Evolutionary conservation across 805 yeast genomes (phyloP), one percentile per base, ranked within the genome.

Genomic region (Blastobotrys mokoenaii): DNA sequence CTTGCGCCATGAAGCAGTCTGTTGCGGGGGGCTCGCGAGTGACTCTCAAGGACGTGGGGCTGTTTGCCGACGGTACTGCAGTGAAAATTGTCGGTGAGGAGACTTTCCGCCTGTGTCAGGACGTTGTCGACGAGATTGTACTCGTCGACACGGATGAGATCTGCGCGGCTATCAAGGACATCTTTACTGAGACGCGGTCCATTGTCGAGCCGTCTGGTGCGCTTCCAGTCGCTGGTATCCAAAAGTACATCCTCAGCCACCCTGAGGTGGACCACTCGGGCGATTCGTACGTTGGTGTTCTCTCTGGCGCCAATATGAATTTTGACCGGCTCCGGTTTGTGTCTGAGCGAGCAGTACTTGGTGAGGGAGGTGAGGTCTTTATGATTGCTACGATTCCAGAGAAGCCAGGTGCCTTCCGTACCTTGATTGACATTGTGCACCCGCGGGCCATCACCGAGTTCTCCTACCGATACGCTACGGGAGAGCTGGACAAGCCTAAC

Each of bases 171-270:
- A 88, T 93, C 52, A 90, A 93, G 63, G 99, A 93, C 62, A 80
- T 93, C 38, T 93, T 93, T 60, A 95, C 88, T 63, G 99, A 93
- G 58, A 90, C 97, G 1, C 76, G 99, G 65, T 77, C 89, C 52
- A 77, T 93, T 46, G 84, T 87, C 31, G 99, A 93, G 67, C 99
- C 99, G 7, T 82, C 97, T 3, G 99, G 99, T 52, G 98, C 98
- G 0, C 74, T 94, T 64, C 72, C 94, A 2, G 96, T 90, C 40
- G 98, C 99, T 2, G 99, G 97, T 45, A 65, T 89, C 72, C 87
- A 86, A 60, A 82, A 81, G 57, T 93, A 88, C 62, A 73, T 90
- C 33, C 71, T 75, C 18, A 61, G 66, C 6, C 44, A 45, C 55
- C 83, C 85, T 7, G 85, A 83, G 45, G 71, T 79, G 34, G 84